Percentiles rank a stretch among this genome's conserved stretches.
Conservation (phyloP, 2,329 filamentous ascomycete species). For the Madurella mycetomatis region DNA sequence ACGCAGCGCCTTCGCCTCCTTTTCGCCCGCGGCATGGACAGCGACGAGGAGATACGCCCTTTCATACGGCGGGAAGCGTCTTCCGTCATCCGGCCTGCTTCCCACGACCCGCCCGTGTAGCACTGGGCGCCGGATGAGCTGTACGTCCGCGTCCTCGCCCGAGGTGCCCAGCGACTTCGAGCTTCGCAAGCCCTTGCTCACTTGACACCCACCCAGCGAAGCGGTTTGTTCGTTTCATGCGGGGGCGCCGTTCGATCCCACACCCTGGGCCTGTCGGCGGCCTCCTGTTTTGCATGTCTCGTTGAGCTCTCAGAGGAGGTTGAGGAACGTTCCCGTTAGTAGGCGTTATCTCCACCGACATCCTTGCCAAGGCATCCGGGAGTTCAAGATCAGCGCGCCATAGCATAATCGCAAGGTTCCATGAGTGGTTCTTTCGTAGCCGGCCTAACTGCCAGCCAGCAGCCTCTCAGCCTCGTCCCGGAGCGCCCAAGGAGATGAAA, state of each 20-base stretch:
- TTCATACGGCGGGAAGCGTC: conserved; percentile 5
- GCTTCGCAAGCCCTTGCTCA: not conserved
- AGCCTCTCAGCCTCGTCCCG: not conserved
- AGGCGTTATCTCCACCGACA: not conserved
- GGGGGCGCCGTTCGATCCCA: not conserved
- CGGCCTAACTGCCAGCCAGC: too few relatives aligned
- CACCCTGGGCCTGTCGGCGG: conserved; percentile 12
- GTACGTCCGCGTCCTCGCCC: conserved; percentile 6
- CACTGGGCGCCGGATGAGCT: conserved; percentile 15
- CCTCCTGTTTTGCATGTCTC: conserved; percentile 3
- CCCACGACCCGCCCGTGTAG: not conserved
- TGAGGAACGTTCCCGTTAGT: not conserved
- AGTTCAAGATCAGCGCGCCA: not conserved
- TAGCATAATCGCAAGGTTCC: too few relatives aligned
- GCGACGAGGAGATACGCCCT: not conserved
- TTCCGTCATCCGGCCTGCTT: conserved; percentile 19
- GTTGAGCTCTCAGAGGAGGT: not conserved
- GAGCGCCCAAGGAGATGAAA: not conserved
- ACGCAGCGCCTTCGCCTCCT: not conserved
- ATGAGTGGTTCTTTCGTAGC: too few relatives aligned
- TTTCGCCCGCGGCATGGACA: not conserved
- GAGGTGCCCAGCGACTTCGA: not conserved
- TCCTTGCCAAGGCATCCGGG: not conserved
- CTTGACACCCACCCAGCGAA: not conserved
- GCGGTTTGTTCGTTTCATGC: conserved; percentile 16